Evolutionary conservation across 371 early-diverging fungal genomes (phyloP), one percentile per base, ranked within the genome.

Genomic region (Sporodiniella umbellata): DNA sequence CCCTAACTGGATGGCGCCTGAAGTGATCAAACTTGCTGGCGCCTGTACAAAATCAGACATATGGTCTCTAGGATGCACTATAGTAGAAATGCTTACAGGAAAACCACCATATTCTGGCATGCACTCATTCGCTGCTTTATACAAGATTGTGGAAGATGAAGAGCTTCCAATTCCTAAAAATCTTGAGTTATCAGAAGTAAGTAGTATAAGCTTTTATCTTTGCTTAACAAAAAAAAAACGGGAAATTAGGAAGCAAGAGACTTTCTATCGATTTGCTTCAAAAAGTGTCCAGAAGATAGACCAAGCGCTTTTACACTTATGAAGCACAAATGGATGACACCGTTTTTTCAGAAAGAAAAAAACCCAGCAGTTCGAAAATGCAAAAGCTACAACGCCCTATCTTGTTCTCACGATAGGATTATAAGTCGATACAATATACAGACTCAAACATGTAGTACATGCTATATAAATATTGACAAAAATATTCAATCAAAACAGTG

Each of bases 1-100:
- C 14, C 96, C 98, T 0, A 93, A 93, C 62, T 97, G 98, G 98
- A 95, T 97, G 96, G 95, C 98, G 6, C 98, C 98, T 2, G 98
- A 97, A 70, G 89, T 97, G 0, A 94, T 94, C 54, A 80, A 90
- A 54, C 70, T 93, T 18, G 81, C 86, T 40, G 92, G 93, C 4
- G 82, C 90, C 0, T 81, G 86, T 4, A 81, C 85, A 7, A 84
- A 87, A 23, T 89, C 92, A 0, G 96, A 95, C 60, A 94, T 95
- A 12, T 95, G 94, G 93, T 84, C 93, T 38, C 70, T 95, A 23
- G 95, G 92, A 11, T 93, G 94, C 48, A 92, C 93, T 0, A 70
- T 94, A 26, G 80, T 94, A 26, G 95, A 95, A 61, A 72, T 95
- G 66, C 57, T 90, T n/a, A 89, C 92, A 0, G 94, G 93, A 8